Conservation (phyloP, 2,329 filamentous ascomycete species). For the Sarocladium kiliense region DNA sequence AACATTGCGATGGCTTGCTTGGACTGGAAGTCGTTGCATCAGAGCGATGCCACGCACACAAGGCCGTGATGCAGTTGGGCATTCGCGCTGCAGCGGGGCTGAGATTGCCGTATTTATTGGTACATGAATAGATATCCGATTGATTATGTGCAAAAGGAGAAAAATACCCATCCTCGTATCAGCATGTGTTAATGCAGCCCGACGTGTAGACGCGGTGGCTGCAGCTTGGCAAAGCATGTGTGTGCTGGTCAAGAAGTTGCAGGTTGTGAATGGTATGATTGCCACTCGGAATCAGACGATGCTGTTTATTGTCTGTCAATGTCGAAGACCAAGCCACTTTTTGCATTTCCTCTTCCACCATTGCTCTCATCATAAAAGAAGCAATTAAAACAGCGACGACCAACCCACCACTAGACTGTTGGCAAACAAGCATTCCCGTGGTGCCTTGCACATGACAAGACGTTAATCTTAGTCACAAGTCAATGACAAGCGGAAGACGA, state of each 20-base stretch:
- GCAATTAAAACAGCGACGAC: too few relatives aligned
- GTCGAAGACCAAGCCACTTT: background rate
- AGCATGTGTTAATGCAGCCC: background rate
- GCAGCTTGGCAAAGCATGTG: background rate
- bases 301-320: background rate
- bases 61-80: background rate
- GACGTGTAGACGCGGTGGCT: background rate
- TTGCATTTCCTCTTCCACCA: too few relatives aligned
- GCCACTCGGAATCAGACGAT: background rate
- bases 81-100: background rate
- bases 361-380: too few relatives aligned
- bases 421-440: too few relatives aligned
- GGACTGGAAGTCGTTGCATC: background rate
- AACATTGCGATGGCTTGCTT: background rate
- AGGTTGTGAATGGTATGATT: background rate
- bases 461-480: background rate
- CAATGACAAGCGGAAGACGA: background rate
- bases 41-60: too few relatives aligned
- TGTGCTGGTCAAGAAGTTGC: background rate
- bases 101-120: background rate
- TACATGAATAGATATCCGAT: slow-evolving; percentile 8
- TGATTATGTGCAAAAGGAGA: background rate
- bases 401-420: too few relatives aligned
- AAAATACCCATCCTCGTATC: too few relatives aligned
- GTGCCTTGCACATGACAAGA: too few relatives aligned